phyloP scores from a whole-genome alignment of 164 flowering plant species.

The Amborella trichopoda region DNA sequence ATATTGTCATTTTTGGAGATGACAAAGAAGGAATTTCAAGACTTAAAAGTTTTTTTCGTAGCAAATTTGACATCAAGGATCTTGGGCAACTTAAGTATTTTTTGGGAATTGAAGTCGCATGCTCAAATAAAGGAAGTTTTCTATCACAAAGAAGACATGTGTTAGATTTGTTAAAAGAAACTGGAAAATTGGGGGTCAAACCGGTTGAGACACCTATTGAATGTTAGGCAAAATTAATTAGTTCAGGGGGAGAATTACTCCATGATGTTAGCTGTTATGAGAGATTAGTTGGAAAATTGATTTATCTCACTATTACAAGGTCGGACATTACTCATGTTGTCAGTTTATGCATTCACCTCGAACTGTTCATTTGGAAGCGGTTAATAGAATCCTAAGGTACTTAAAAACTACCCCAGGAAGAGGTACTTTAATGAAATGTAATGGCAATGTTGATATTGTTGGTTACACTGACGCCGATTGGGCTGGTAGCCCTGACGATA shows the following conservation, averaged over 20 bases:
- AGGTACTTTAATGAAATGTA: neutral
- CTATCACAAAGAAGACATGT: neutral
- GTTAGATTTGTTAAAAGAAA: neutral
- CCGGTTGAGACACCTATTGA: neutral
- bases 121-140: neutral
- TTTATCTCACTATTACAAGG: neutral
- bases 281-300: neutral
- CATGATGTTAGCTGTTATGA: neutral
- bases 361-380: neutral
- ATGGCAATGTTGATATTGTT: neutral
- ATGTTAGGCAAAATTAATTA: neutral
- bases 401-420: neutral
- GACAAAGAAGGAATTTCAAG: neutral
- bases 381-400: neutral
- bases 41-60: neutral
- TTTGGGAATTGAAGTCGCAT: conserved; percentile 1
- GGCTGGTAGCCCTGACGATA: neutral
- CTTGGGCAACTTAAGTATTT: neutral
- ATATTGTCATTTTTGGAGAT: neutral
- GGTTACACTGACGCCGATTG: neutral
- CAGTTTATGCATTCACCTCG: neutral
- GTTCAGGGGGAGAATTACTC: neutral
- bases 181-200: neutral
- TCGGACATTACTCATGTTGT: neutral
- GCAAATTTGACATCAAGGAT: conserved; percentile 2